Percentiles rank a stretch among this genome's conserved stretches.
Conservation (phyloP, 305 asterid species). For the Vinca major region DNA sequence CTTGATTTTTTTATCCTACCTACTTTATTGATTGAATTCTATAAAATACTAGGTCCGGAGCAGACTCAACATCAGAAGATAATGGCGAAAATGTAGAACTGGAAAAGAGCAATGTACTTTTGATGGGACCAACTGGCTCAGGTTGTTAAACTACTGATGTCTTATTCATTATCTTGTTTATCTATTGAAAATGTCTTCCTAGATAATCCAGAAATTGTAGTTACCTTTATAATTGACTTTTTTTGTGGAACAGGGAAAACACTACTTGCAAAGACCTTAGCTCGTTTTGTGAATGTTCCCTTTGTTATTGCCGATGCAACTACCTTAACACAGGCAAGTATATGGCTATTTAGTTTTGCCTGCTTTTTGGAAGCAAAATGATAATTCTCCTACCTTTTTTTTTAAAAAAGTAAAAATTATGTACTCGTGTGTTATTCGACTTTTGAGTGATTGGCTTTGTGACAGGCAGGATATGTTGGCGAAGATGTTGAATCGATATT, state of each 20-base stretch:
- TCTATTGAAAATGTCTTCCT: slow-evolving; percentile 13
- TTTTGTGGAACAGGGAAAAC: slow-evolving; percentile 65
- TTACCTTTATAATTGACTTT: slow-evolving; percentile 13
- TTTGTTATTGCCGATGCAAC: slow-evolving; percentile 96
- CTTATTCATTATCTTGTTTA: slow-evolving; percentile 14
- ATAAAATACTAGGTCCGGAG: slow-evolving; percentile 47
- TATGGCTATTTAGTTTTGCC: slow-evolving; percentile 2
- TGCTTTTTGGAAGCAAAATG: neutral
- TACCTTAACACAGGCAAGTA: slow-evolving; percentile 74
- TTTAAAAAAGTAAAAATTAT: neutral
- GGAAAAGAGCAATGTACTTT: slow-evolving; percentile 91
- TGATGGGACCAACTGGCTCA: slow-evolving; percentile 97
- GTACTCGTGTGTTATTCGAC: neutral
- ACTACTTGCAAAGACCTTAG: slow-evolving; percentile 89
- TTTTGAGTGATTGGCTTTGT: slow-evolving; percentile 14
- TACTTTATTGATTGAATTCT: slow-evolving; percentile 11
- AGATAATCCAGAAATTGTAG: neutral
- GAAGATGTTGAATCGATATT: slow-evolving; percentile 96
- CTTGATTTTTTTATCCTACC: neutral
- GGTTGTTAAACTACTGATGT: slow-evolving; percentile 29
- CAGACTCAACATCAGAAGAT: slow-evolving; percentile 44
- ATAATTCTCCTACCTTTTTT: slow-evolving; percentile 1
- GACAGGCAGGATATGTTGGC: slow-evolving; percentile 97
- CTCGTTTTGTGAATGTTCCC: slow-evolving; percentile 95
- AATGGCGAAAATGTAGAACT: slow-evolving; percentile 65